Evolutionary conservation across 1,284 basidiomycete genomes (phyloP), one percentile per base, ranked within the genome.

Genomic region (Wallemia ichthyophaga): DNA sequence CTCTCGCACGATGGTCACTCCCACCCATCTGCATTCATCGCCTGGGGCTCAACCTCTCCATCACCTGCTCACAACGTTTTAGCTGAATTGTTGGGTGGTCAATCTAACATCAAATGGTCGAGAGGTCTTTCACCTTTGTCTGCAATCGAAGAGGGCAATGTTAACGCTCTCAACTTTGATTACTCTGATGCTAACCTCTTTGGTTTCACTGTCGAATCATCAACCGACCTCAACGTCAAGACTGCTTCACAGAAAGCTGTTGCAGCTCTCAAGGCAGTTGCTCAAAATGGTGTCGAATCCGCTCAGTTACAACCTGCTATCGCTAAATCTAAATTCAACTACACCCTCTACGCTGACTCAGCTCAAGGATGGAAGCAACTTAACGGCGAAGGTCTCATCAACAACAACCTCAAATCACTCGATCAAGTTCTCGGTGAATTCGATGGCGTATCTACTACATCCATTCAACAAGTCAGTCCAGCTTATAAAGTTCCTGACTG

Each of bases 171-270:
- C 61, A 77, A 85, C 66, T 73, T 87, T 17, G 79, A 83, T 21
- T 95, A 94, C 73, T 85, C 86, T 24, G 89, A 94, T 68, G 86
- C 85, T 1, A 75, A 82, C 21, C 76, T 95, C 60, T 80, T 91
- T 64, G 86, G 85, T 62, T 70, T 91, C 61, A 71, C 86, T 61
- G 73, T 92, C 58, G 78, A 82, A 68, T 81, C 76, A 7, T 67
- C 73, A 62, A 79, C 76, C 63, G 75, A 74, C 25, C 84, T 88
- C 63, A 80, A 81, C 32, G 70, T 91, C 63, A 80, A 81, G 73
- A 75, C 76, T 64, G 88, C 89, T 15, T 71, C 87, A 59, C 80
- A 83, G 23, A 86, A 86, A 70, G 85, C 88, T 48, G 37, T 48
- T 21, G 37, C 11, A 15, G 37, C 37, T 17, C n/a, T 48, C 63